Percentiles rank a stretch among this genome's conserved stretches.
Evolutionary conservation across 306 rosid genomes (phyloP).

Genomic region (Acacia confusa): DNA sequence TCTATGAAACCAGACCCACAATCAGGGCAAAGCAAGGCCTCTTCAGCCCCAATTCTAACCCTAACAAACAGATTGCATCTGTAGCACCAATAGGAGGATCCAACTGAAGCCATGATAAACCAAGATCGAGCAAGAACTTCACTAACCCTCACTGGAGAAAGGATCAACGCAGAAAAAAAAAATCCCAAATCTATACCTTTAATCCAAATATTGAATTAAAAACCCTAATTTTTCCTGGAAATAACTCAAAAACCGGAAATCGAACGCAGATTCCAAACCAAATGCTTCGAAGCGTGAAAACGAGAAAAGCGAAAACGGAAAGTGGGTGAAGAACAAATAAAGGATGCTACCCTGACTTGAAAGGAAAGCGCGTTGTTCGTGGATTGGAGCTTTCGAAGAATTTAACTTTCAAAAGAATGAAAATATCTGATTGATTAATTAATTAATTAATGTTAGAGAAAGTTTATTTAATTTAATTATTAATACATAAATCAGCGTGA

Average conservation of each 20-base stretch:
- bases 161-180: constrained; percentile 22
- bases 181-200: not conserved
- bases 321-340: not conserved
- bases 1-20: constrained; percentile 59
- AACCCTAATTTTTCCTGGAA: not conserved
- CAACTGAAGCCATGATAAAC: constrained; percentile 44
- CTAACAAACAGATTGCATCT: constrained; percentile 51
- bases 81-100: constrained; percentile 62
- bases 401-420: not conserved
- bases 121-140: not conserved
- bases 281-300: not conserved
- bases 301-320: not conserved
- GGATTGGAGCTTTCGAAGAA: not conserved
- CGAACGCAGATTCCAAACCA: not conserved
- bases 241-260: constrained; percentile 3
- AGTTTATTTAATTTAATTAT: not conserved
- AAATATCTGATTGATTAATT: not conserved
- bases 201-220: not conserved
- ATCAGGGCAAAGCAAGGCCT: constrained; percentile 51
- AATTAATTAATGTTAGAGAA: not conserved
- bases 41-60: constrained; percentile 44
- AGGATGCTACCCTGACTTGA: not conserved
- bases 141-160: not conserved
- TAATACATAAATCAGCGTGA: not conserved
- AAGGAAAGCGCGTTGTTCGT: constrained; percentile 29